Evolutionary conservation across 805 yeast species (phyloP), one percentile per base, ranked within the genome.

Genomic region (Cyberlindnera mississippiensis): DNA sequence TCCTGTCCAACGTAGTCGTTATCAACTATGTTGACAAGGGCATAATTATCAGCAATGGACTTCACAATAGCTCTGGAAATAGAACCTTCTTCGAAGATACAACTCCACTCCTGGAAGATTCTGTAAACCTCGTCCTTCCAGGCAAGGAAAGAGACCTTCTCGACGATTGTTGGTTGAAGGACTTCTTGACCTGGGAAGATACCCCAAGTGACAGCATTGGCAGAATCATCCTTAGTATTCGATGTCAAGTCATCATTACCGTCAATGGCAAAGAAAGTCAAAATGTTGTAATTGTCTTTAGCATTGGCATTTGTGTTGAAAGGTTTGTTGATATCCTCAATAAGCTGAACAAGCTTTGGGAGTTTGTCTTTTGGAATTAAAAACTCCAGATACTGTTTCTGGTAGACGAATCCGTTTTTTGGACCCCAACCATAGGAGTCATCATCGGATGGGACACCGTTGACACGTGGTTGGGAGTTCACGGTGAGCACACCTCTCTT

Each of bases 171-270:
- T 39, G 98, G 97, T 67, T 91, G 98, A 49, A 87, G 73, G 40
- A 91, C 85, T 66, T 91, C 97, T 58, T 83, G 84, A 29, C 96
- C 96, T 20, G 98, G 97, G 78, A 87, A 89, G 41, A 90, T 88
- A 49, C 98, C 98, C 98, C 98, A 91, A 15, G 98, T 91, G 42
- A 91, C 97, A 8, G 98, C 96, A 59, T 87, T 90, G 49, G 95
- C 89, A 28, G 69, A 58, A 44, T 81, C 86, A 34, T 76, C 80
- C 18, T 74, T 74, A 36, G 88, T 79, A 62, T 90, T 90, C 37
- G 95, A 77, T 15, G 60, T 41, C 35, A 89, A 68, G 32, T 77
- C 63, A 33, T 75, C 78, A 3, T 78, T 75, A 27, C 66, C 57
- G 53, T 75, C 76, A 52, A 86, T 88, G 4, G 90, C 82, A 59